Conservation (phyloP, 805 yeast species). For the Schwanniomyces sp. region DNA sequence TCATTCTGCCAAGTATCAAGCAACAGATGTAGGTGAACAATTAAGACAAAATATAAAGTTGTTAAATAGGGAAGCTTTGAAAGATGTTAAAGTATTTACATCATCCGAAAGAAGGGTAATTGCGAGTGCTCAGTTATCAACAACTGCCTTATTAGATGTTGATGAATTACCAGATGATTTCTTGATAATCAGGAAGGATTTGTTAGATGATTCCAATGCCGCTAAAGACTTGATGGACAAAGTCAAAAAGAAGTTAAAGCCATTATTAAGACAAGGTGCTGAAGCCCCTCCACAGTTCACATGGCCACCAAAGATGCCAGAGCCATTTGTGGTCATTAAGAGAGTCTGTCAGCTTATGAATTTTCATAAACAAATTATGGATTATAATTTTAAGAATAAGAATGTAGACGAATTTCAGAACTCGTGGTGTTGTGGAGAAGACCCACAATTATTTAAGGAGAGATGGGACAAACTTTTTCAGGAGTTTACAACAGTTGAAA, state of each 20-base stretch:
- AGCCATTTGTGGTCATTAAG: slow-evolving; percentile 91
- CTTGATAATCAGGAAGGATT: slow-evolving; percentile 80
- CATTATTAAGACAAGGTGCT: slow-evolving; percentile 89
- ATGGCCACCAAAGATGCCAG: slow-evolving; percentile 98
- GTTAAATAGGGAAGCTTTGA: slow-evolving; percentile 78
- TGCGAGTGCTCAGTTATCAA: slow-evolving; percentile 86
- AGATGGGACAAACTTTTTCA: slow-evolving; percentile 96
- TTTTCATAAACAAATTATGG: slow-evolving; percentile 83
- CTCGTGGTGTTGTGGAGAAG: slow-evolving; percentile 97
- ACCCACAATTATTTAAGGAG: slow-evolving; percentile 84
- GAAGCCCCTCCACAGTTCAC: slow-evolving; percentile 97
- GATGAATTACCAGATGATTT: slow-evolving; percentile 67
- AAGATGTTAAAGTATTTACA: slow-evolving; percentile 83
- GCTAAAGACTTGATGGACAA: slow-evolving; percentile 98
- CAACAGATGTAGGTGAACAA: slow-evolving; percentile 93
- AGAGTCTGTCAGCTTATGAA: slow-evolving; percentile 95
- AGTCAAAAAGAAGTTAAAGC: slow-evolving; percentile 94
- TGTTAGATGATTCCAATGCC: slow-evolving; percentile 94
- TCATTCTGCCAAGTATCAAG: slow-evolving; percentile 93
- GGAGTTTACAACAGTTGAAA: slow-evolving; percentile 89
- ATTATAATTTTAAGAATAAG: slow-evolving; percentile 67
- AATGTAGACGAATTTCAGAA: slow-evolving; percentile 69
- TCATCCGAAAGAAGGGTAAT: slow-evolving; percentile 94
- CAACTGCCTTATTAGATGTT: slow-evolving; percentile 61
- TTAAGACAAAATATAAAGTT: slow-evolving; percentile 87